A percentile compares a stretch with the other conserved stretches of the same genome.
These are phyloP conservation scores for Ophiostoma himal-ulmi DNA, from an alignment of 2,329 filamentous ascomycete species.

Conservation along the genomic window DNA sequence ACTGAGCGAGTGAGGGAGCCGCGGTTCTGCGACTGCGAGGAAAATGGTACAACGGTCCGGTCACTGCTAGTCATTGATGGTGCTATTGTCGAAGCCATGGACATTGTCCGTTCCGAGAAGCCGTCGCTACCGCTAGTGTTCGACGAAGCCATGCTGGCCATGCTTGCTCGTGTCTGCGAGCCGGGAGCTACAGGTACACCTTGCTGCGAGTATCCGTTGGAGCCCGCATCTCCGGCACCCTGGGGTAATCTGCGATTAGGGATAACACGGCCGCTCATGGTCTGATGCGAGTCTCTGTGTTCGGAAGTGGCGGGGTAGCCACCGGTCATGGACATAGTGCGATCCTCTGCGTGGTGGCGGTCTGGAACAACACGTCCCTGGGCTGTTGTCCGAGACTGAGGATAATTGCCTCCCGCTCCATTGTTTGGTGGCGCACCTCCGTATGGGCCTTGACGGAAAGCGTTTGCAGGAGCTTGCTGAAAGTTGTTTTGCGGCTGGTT, in stretches of 20 bases:
- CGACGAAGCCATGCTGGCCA: constrained; percentile 32
- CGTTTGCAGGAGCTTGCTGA: constrained; percentile 61
- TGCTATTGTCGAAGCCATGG: constrained; percentile 80
- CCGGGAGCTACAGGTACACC: constrained; percentile 36
- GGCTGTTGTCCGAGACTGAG: constrained; percentile 71
- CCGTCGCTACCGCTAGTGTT: constrained; percentile 29
- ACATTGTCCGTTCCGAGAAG: constrained; percentile 60
- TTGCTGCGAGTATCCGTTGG: constrained; percentile 34
- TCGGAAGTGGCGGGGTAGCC: constrained; percentile 61
- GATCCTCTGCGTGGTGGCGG: constrained; percentile 66
- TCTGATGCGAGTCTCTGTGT: constrained; percentile 75
- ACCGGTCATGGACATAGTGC: constrained; percentile 95
- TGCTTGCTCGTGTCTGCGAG: constrained; percentile 51
- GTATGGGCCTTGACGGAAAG: constrained; percentile 64
- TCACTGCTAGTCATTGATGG: constrained; percentile 58
- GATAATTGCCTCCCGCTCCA: constrained; percentile 38
- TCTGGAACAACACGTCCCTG: constrained; percentile 90
- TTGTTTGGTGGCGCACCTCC: constrained; percentile 42
- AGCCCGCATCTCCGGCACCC: constrained; percentile 30
- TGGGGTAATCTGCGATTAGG: constrained; percentile 56
- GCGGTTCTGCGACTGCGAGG: constrained; percentile 36
- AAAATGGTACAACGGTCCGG: constrained; percentile 35
- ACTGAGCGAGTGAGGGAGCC: constrained; percentile 52
- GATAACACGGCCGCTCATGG: constrained; percentile 87
- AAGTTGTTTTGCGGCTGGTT: constrained; percentile 57